These are phyloP conservation scores for Phytophthora ohioensis DNA, from an alignment of 352 stramenopile species.

Conservation along the genomic window DNA sequence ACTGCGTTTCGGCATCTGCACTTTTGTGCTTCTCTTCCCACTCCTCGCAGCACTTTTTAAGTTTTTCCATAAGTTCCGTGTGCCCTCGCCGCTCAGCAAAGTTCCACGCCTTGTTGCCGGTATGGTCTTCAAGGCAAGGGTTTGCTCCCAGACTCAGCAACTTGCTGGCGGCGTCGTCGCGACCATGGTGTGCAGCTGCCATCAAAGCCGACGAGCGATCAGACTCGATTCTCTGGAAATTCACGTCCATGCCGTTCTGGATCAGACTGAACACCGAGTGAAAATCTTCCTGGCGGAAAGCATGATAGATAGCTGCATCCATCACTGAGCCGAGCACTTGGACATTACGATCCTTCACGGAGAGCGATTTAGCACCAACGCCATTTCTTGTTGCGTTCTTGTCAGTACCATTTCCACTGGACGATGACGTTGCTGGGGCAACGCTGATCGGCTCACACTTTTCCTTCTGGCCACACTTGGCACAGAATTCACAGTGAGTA, in stretches of 20 bases:
- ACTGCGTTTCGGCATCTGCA: constrained; percentile 18
- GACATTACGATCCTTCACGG: constrained; percentile 76
- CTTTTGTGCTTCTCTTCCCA: constrained; percentile 53
- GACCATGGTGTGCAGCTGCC: constrained; percentile 82
- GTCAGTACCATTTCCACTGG: constrained; percentile 10
- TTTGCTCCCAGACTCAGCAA: constrained; percentile 74
- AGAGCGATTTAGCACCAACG: constrained; percentile 47
- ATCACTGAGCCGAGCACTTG: constrained; percentile 85
- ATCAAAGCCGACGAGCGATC: constrained; percentile 80
- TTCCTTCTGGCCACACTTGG: constrained; percentile 82
- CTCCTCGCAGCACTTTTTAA: constrained; percentile 75
- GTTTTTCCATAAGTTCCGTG: constrained; percentile 67
- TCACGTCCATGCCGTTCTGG: constrained; percentile 87
- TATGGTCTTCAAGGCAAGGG: constrained; percentile 62
- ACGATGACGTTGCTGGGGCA: constrained; percentile 14
- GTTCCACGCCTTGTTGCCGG: constrained; percentile 64
- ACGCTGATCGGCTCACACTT: constrained; percentile 54
- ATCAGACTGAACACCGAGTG: constrained; percentile 84
- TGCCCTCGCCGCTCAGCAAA: constrained; percentile 80
- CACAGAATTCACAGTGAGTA: constrained; percentile 65
- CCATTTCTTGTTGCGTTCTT: constrained; percentile 19
- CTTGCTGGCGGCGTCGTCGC: constrained; percentile 74
- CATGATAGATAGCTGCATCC: constrained; percentile 85
- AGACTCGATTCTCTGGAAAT: constrained; percentile 85
- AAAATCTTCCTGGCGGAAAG: constrained; percentile 82